A percentile compares a stretch with the other conserved stretches of the same genome.
Conservation (phyloP, 148 eudicot genomes). For the Salicornia ramosissima region DNA sequence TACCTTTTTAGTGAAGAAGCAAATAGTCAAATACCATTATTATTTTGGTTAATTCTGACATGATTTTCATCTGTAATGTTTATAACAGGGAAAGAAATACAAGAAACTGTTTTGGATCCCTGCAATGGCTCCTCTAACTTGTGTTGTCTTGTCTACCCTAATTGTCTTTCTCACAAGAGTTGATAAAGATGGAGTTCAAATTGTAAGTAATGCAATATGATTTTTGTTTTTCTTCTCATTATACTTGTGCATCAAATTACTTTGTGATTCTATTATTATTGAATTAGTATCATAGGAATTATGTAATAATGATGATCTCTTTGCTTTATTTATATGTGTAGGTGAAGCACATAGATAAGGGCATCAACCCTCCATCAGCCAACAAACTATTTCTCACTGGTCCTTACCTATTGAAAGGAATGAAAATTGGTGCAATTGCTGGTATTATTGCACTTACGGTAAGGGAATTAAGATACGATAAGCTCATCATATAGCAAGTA, state of each 20-base stretch:
- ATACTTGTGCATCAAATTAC: not conserved
- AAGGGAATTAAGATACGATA: no score
- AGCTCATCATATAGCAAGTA: no score
- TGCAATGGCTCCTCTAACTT: conserved; percentile 75
- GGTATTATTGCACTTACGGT: conserved; percentile 77
- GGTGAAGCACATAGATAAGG: conserved; percentile 62
- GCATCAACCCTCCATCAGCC: conserved; percentile 64
- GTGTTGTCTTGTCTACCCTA: conserved; percentile 68
- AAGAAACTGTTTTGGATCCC: conserved; percentile 81
- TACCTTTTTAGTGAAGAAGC: no score
- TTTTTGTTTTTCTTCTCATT: not conserved
- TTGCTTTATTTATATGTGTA: conserved; percentile 11
- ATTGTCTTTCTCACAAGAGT: conserved; percentile 62
- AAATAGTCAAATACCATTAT: no score
- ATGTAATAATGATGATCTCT: not conserved
- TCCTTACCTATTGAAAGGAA: conserved; percentile 42
- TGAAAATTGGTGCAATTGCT: conserved; percentile 59
- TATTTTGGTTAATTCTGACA: not conserved
- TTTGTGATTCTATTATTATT: not conserved
- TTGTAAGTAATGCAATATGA: conserved; percentile 37
- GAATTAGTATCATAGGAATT: not conserved
- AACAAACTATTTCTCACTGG: conserved; percentile 52
- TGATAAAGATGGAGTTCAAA: conserved; percentile 63
- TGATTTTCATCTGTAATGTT: not conserved
- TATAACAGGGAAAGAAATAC: conserved; percentile 67